phyloP scores from a whole-genome alignment of 192 early-diverging fungal genomes.

The Cetraspora pellucida region DNA sequence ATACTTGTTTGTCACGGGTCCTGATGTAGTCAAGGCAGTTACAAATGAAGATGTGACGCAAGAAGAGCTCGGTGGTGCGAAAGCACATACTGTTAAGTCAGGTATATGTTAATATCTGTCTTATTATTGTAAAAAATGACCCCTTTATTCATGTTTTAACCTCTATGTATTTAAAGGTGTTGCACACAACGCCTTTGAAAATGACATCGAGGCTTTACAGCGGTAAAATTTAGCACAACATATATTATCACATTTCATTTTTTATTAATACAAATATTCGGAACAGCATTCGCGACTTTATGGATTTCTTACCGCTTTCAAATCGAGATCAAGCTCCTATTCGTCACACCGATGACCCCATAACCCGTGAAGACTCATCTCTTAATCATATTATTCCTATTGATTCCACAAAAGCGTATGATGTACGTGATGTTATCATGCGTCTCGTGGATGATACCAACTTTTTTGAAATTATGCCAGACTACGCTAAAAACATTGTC shows the following conservation, averaged over 20 bases:
- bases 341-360: conserved; percentile 66
- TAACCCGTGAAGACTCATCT: conserved; percentile 69
- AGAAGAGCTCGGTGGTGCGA: conserved; percentile 92
- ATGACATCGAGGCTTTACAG: conserved; percentile 89
- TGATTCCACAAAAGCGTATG: conserved; percentile 91
- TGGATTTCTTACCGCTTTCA: conserved; percentile 86
- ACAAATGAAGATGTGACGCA: conserved; percentile 94
- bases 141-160: not conserved
- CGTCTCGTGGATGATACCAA: conserved; percentile 79
- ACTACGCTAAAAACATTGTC: conserved; percentile 92
- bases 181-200: conserved; percentile 90
- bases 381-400: conserved; percentile 88
- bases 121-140: not conserved
- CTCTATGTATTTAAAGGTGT: conserved; percentile 49
- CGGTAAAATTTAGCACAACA: conserved; percentile 38
- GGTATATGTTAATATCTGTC: conserved; percentile 43
- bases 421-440: conserved; percentile 87
- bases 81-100: conserved; percentile 84
- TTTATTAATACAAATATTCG: not conserved
- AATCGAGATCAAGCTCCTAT: conserved; percentile 71
- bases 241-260: not conserved
- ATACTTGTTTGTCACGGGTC: conserved; percentile 96
- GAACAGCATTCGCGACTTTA: conserved; percentile 74
- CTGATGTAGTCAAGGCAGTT: conserved; percentile 94
- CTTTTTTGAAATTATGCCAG: conserved; percentile 92